Evolutionary conservation across 441 rosid species (phyloP).

Genomic region (Metrosideros polymorpha): DNA sequence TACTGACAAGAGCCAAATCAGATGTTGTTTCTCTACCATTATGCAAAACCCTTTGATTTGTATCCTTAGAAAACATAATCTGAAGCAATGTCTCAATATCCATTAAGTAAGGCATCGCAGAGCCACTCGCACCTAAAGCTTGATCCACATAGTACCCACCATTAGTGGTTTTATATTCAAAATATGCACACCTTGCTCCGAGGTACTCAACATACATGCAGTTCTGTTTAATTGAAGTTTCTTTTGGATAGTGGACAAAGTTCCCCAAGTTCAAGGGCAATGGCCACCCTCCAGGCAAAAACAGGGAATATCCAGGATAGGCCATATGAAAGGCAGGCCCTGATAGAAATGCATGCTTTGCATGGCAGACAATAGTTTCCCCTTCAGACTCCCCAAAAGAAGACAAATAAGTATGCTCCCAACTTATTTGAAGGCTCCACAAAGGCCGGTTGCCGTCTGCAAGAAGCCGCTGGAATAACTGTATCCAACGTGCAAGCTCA

Average conservation of each 20-base stretch:
- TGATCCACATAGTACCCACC: conserved; percentile 11
- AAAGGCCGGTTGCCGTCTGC: conserved; percentile 59
- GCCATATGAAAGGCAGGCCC: conserved; percentile 16
- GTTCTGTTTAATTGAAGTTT: conserved; percentile 66
- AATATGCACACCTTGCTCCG: conserved; percentile 50
- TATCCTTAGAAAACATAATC: conserved; percentile 38
- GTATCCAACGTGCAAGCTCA: conserved; percentile 90
- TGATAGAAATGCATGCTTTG: conserved; percentile 39
- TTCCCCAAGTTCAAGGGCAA: conserved; percentile 56
- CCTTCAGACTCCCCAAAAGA: conserved; percentile 76
- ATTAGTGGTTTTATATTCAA: conserved; percentile 18
- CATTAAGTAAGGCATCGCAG: conserved; percentile 15
- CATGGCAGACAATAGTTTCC: conserved; percentile 47
- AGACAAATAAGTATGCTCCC: conserved; percentile 85
- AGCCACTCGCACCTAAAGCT: conserved; percentile 16
- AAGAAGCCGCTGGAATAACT: conserved; percentile 77
- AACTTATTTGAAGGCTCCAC: conserved; percentile 89
- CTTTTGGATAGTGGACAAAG: conserved; percentile 56
- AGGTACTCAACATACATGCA: conserved; percentile 79
- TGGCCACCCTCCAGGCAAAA: conserved; percentile 91
- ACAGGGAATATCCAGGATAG: conserved; percentile 26
- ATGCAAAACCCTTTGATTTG: conserved; percentile 14
- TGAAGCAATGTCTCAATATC: conserved; percentile 23
- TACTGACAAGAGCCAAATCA: conserved; percentile 24
- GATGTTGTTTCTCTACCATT: conserved; percentile 6